A percentile compares a stretch with the other conserved stretches of the same genome.
Evolutionary conservation across 1,139 yeast genomes (phyloP).

Genomic region (Wickerhamiella infanticola): DNA sequence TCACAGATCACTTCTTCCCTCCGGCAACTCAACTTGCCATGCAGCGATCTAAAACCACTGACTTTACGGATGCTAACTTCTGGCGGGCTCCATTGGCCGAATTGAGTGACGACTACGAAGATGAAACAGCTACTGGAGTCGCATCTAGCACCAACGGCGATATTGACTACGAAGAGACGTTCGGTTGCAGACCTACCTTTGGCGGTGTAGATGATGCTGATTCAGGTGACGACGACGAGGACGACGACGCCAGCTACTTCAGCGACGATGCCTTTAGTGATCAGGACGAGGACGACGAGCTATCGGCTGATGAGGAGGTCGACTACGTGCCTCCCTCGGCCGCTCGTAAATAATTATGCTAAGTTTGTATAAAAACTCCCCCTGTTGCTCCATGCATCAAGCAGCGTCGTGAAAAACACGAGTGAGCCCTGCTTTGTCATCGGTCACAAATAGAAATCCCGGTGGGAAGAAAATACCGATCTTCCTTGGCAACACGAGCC

Average conservation of each 20-base stretch:
- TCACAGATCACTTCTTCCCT: constrained; percentile 96
- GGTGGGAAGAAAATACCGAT: neutral
- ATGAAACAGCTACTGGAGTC: constrained; percentile 8
- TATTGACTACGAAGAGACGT: constrained; percentile 2
- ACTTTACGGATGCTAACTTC: constrained; percentile 60
- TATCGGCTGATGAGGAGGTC: constrained; percentile 12
- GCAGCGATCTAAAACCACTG: constrained; percentile 12
- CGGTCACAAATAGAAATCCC: neutral
- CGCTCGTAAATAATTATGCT: too few species aligned
- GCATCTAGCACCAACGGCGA: constrained; percentile 5
- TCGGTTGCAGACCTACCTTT: constrained; percentile 4
- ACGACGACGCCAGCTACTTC: constrained; percentile 5
- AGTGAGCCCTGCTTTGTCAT: neutral
- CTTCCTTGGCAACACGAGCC: constrained; percentile 6
- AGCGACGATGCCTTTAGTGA: constrained; percentile 7
- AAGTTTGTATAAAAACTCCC: too few species aligned
- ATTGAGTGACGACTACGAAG: constrained; percentile 26
- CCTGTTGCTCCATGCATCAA: too few species aligned
- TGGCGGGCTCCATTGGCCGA: constrained; percentile 78
- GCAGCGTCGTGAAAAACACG: too few species aligned
- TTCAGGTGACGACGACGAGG: constrained; percentile 11
- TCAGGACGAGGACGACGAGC: constrained; percentile 14
- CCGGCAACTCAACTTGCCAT: constrained; percentile 28
- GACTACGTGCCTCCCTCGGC: neutral
- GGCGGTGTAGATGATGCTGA: constrained; percentile 3